These are phyloP conservation scores for Cicer chorassanicum DNA, from an alignment of 306 rosid genomes.

Conservation along the genomic window DNA sequence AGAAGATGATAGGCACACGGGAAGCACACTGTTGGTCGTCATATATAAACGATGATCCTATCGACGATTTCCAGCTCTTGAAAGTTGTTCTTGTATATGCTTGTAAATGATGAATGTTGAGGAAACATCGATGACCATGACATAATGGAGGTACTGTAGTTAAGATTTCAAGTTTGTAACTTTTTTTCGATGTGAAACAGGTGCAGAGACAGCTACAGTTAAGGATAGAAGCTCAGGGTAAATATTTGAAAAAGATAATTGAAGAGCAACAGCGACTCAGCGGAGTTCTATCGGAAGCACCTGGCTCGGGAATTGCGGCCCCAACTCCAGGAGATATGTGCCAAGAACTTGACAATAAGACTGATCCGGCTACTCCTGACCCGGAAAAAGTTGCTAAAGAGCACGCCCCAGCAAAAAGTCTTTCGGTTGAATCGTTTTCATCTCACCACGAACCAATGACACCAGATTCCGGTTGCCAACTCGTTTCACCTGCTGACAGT, in stretches of 20 bases:
- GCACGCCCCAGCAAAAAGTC: conserved; percentile 68
- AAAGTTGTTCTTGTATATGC: not conserved
- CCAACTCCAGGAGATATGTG: conserved; percentile 50
- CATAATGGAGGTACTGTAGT: conserved; percentile 15
- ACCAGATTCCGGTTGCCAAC: conserved; percentile 87
- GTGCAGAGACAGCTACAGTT: conserved; percentile 96
- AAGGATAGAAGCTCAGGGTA: conserved; percentile 96
- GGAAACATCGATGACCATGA: not conserved
- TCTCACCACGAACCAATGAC: conserved; percentile 83
- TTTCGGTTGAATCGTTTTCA: conserved; percentile 79
- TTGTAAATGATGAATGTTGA: not conserved
- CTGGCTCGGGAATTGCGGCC: conserved; percentile 54
- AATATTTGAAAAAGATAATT: conserved; percentile 94
- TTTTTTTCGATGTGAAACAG: conserved; percentile 53
- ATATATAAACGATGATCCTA: not conserved
- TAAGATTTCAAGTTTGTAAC: conserved; percentile 21
- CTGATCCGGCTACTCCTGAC: conserved; percentile 91
- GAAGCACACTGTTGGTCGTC: not conserved
- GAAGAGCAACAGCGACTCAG: conserved; percentile 94
- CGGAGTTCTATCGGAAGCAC: conserved; percentile 81
- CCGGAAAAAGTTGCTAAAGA: conserved; percentile 82
- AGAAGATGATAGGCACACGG: conserved; percentile 6
- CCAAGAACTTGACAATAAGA: conserved; percentile 70
- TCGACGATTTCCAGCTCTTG: not conserved
- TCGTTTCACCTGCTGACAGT: conserved; percentile 68